phyloP scores from a whole-genome alignment of 148 eudicot genomes.

The Beta vulgaris region DNA sequence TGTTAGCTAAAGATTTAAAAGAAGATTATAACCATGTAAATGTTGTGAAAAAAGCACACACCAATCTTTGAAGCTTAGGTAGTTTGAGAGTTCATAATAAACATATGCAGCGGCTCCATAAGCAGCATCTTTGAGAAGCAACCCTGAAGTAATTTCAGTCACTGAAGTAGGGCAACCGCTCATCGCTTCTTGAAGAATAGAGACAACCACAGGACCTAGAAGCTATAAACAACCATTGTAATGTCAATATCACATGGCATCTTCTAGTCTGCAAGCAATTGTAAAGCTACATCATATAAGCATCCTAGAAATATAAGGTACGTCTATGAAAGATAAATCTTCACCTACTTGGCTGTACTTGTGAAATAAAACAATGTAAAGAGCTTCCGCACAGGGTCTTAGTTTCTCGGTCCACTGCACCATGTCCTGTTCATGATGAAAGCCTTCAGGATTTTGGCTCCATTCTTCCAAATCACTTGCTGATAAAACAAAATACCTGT shows the following conservation, averaged over 20 bases:
- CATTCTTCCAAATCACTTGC: conserved; percentile 90
- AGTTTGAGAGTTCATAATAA: conserved; percentile 94
- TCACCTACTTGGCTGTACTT: conserved; percentile 88
- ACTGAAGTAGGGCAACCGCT: conserved; percentile 74
- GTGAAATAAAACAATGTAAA: conserved; percentile 90
- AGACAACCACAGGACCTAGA: conserved; percentile 94
- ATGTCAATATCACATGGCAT: conserved; percentile 22
- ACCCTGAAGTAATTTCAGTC: conserved; percentile 71
- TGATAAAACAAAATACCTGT: conserved; percentile 95
- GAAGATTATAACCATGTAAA: too few species aligned
- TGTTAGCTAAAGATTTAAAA: neutral
- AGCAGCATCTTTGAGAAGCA: conserved; percentile 99
- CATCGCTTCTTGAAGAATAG: conserved; percentile 99
- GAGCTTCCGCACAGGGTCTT: conserved; percentile 99
- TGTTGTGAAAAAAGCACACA: conserved; percentile 25
- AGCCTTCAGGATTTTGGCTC: conserved; percentile 84
- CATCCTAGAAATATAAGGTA: conserved; percentile 12
- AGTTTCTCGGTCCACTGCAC: conserved; percentile 93
- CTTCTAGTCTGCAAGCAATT: conserved; percentile 18
- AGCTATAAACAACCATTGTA: conserved; percentile 48
- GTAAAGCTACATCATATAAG: conserved; percentile 1
- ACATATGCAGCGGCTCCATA: conserved; percentile 98
- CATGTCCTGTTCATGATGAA: conserved; percentile 98
- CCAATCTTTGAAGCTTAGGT: conserved; percentile 97
- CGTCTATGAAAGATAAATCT: conserved; percentile 15